Base-by-base conservation (phyloP, 73 alveolate genomes). In the Paramecium bursaria region DNA sequence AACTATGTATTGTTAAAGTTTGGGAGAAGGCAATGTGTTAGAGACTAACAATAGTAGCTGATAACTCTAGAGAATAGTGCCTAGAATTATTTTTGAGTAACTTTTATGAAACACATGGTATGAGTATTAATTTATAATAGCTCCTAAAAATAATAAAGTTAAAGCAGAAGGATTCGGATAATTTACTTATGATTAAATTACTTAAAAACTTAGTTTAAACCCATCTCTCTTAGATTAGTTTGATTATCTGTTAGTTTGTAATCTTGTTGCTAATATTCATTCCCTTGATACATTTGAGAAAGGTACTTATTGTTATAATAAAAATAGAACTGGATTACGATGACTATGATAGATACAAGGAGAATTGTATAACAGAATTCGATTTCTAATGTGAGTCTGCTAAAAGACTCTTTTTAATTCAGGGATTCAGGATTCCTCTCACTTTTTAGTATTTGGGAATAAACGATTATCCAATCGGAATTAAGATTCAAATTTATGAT, bases 31-130 rank as follows among this genome's bases (percentile, higher is more conserved):
- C 23, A 39, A 27, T 26, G 10, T 67, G 19, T 42, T 42, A 67
- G 17, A 67, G 82, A 67, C 33, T 67, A 7, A 67, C 21, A 3
- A 19, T 67, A 6, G 44, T 67, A 6, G 82, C 82, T 33, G 82
- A 67, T 42, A 67, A 67, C 44, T 39, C 82, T 11, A 67, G 82
- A 67, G 82, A 67, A 21, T 14, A 67, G 44, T 67, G 82, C 44
- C 44, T 33, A 39, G 82, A 67, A 21, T 7, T 67, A 14, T 42
- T 67, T 5, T 19, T 67, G 22, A 42, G 53, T 25, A 67, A 67
- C 13, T 21, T 44, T 25, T 67, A 39, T 39, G 82, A 67, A 13
- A 67, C 82, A 15, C 44, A 57, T 57, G 76, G 76, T 57, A 57
- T 23, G 10, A 27, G 7, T 27, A 29, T 5, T n/a, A 27, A 9